These are phyloP conservation scores for Nemania serpens DNA, from an alignment of 2,329 filamentous ascomycete genomes.

Conservation along the genomic window DNA sequence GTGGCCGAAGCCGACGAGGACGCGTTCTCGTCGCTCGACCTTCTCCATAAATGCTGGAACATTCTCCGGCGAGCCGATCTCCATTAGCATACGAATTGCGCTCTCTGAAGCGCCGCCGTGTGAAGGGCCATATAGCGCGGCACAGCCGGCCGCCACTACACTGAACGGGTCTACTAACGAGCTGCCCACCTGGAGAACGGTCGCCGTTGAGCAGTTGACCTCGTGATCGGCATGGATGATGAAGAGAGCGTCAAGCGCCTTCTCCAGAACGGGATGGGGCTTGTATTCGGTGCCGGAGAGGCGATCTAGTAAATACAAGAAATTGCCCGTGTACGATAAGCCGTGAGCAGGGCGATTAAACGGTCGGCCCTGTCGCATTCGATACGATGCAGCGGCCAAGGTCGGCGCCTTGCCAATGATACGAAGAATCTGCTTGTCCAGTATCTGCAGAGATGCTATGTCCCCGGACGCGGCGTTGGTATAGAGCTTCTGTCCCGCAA, in stretches of 20 bases:
- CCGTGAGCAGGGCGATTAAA: slow-evolving; percentile 55
- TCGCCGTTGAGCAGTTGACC: slow-evolving; percentile 61
- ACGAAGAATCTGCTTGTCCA: slow-evolving; percentile 58
- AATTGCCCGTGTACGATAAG: slow-evolving; percentile 59
- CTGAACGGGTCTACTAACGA: slow-evolving; percentile 61
- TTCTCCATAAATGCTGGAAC: slow-evolving; percentile 55
- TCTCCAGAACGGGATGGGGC: slow-evolving; percentile 55
- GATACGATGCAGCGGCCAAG: slow-evolving; percentile 55
- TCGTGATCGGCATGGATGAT: slow-evolving; percentile 64
- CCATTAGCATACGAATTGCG: slow-evolving; percentile 58
- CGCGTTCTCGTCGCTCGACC: slow-evolving; percentile 55
- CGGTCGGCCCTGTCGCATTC: slow-evolving; percentile 56
- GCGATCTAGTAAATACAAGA: slow-evolving; percentile 59
- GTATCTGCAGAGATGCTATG: slow-evolving; percentile 46
- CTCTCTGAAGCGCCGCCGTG: slow-evolving; percentile 64
- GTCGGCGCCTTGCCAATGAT: slow-evolving; percentile 58
- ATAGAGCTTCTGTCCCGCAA: slow-evolving; percentile 56
- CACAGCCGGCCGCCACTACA: slow-evolving; percentile 56
- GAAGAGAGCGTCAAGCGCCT: slow-evolving; percentile 57
- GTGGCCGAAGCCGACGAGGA: slow-evolving; percentile 61
- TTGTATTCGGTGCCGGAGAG: slow-evolving; percentile 52
- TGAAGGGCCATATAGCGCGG: slow-evolving; percentile 59
- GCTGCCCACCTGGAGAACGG: slow-evolving; percentile 60
- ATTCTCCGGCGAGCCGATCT: slow-evolving; percentile 55
- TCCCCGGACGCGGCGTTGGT: slow-evolving; percentile 50